These are phyloP conservation scores for Coelastrella sp. DNA, from an alignment of 139 green algal species.

Conservation along the genomic window DNA sequence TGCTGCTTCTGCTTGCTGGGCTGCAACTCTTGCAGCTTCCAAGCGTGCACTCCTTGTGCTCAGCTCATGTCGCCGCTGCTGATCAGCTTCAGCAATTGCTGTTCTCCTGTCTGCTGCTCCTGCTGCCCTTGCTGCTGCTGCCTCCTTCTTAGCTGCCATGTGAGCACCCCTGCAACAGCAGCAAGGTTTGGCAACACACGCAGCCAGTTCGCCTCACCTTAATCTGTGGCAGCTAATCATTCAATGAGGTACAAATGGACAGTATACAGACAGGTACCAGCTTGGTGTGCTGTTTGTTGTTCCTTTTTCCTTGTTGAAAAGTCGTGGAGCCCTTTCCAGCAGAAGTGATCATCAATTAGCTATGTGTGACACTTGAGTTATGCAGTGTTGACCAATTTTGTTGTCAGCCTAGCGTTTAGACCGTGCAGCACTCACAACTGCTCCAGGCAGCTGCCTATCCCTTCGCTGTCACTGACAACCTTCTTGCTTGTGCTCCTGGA, in stretches of 20 bases:
- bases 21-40: background rate
- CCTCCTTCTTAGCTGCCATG: conserved; percentile 13
- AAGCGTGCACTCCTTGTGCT: background rate
- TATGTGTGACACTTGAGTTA: too few species aligned
- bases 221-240: too few species aligned
- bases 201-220: background rate
- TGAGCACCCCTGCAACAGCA: conserved; percentile 10
- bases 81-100: background rate
- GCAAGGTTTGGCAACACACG: background rate
- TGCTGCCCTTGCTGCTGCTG: background rate
- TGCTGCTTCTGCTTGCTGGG: conserved; percentile 19
- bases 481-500: conserved; percentile 19
- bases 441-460: background rate
- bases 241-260: too few species aligned
- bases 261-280: too few species aligned
- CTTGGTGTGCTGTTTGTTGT: too few species aligned
- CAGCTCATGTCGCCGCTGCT: conserved; percentile 20
- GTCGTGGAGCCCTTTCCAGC: too few species aligned
- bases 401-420: too few species aligned
- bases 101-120: conserved; percentile 8
- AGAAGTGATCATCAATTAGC: too few species aligned
- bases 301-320: too few species aligned
- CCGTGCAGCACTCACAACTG: background rate
- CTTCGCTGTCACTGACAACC: background rate
- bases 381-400: too few species aligned